Evolutionary conservation across 2,329 filamentous ascomycete species (phyloP).

Genomic region (Ciborinia camelliae): DNA sequence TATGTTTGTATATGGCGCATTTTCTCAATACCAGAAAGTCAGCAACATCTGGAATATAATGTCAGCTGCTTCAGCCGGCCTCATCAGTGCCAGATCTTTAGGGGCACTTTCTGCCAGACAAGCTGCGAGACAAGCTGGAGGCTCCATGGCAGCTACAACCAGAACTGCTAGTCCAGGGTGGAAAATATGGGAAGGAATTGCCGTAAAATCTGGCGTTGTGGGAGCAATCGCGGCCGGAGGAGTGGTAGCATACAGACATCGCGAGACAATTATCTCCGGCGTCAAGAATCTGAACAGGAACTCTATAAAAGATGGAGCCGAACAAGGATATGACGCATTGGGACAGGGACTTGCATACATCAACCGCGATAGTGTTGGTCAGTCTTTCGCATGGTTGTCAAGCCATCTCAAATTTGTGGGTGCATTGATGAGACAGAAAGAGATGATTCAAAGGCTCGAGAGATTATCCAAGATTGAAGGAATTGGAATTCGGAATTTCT

Average conservation of each 20-base stretch:
- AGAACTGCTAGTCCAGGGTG: conserved; percentile 38
- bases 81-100: conserved; percentile 39
- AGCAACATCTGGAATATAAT: conserved; percentile 55
- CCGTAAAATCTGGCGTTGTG: conserved; percentile 76
- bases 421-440: conserved; percentile 68
- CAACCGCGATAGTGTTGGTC: conserved; percentile 57
- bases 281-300: conserved; percentile 42
- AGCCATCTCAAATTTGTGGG: conserved; percentile 86
- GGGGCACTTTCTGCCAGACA: conserved; percentile 25
- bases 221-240: conserved; percentile 77
- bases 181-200: conserved; percentile 60
- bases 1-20: conserved; percentile 60
- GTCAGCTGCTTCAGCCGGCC: conserved; percentile 50
- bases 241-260: conserved; percentile 76
- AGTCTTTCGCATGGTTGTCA: conserved; percentile 73
- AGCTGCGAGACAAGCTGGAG: conserved; percentile 28
- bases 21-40: conserved; percentile 57
- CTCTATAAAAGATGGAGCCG: conserved; percentile 42
- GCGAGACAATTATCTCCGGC: conserved; percentile 59
- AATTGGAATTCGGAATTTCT: conserved; percentile 71
- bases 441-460: conserved; percentile 65
- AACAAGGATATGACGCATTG: conserved; percentile 36
- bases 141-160: conserved; percentile 21
- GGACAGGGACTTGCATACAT: conserved; percentile 53
- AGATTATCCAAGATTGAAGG: conserved; percentile 58